Percentiles rank a stretch among this genome's conserved stretches.
These are phyloP conservation scores for Strobilomyces dryophilus DNA, from an alignment of 768 basidiomycete species.

Conservation along the genomic window DNA sequence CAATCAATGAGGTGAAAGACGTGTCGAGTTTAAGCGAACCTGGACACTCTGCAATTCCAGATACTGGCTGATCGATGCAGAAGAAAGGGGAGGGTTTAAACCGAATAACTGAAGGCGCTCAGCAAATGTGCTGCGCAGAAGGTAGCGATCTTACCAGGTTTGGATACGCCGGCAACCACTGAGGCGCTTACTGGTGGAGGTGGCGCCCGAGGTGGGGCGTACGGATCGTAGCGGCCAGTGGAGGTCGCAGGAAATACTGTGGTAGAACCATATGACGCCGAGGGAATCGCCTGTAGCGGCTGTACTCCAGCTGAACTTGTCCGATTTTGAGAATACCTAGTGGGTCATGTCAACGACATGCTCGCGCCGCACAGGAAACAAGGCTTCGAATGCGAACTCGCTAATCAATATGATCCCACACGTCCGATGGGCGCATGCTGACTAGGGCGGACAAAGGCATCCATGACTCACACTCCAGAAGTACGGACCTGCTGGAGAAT, in stretches of 20 bases:
- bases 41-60: constrained; percentile 69
- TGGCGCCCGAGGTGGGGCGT: constrained; percentile 52
- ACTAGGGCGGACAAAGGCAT: constrained; percentile 9
- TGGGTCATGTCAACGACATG: constrained; percentile 14
- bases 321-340: constrained; percentile 28
- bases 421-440: constrained; percentile 7
- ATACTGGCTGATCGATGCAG: constrained; percentile 60
- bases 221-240: constrained; percentile 59
- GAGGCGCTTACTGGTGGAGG: constrained; percentile 37
- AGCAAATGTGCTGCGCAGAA: constrained; percentile 4
- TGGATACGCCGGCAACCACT: constrained; percentile 24
- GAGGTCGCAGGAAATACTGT: constrained; percentile 23
- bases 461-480: constrained; percentile 57
- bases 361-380: neutral
- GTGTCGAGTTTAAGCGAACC: constrained; percentile 40
- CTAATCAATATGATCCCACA: constrained; percentile 8
- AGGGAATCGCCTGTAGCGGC: constrained; percentile 19
- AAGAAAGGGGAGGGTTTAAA: constrained; percentile 85
- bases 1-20: constrained; percentile 3
- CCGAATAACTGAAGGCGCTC: constrained; percentile 48
- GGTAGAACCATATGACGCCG: constrained; percentile 19
- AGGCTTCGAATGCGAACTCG: constrained; percentile 5
- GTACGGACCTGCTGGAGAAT: constrained; percentile 65
- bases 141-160: constrained; percentile 24
- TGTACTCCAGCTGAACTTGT: constrained; percentile 23